phyloP scores from a whole-genome alignment of 163 green algal species.

The Scenedesmus sp. region DNA sequence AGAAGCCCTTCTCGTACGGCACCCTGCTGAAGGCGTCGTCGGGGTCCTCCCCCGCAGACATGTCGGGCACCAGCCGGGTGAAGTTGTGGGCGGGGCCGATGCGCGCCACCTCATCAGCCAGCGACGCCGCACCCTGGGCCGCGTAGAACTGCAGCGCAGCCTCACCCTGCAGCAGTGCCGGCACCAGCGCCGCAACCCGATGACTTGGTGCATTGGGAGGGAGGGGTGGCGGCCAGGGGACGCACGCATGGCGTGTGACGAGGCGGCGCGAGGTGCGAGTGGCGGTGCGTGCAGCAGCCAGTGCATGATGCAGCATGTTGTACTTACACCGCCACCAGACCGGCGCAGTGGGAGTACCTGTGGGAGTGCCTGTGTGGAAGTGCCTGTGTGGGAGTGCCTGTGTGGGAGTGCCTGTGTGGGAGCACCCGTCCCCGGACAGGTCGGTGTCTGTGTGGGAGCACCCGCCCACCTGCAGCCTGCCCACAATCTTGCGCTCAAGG shows the following conservation, averaged over 20 bases:
- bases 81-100: slow-evolving; percentile 71
- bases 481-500: slow-evolving; percentile 93
- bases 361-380: no score
- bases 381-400: no score
- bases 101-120: slow-evolving; percentile 46
- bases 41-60: slow-evolving; percentile 84
- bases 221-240: background rate
- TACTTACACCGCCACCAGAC: no score
- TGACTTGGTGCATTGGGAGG: background rate
- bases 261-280: slow-evolving; percentile 43
- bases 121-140: slow-evolving; percentile 44
- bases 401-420: no score
- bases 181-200: background rate
- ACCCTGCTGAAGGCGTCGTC: slow-evolving; percentile 90
- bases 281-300: no score
- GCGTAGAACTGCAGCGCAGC: slow-evolving; percentile 61
- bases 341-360: no score
- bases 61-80: slow-evolving; percentile 83
- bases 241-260: background rate
- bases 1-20: slow-evolving; percentile 87
- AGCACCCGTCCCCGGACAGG: no score
- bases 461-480: slow-evolving; percentile 61
- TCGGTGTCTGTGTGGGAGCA: no score
- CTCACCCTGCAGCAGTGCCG: slow-evolving; percentile 42
- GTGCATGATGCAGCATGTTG: no score